Base-by-base conservation (phyloP, 2,329 filamentous ascomycete genomes). In the Bimuria novae-zelandiae region DNA sequence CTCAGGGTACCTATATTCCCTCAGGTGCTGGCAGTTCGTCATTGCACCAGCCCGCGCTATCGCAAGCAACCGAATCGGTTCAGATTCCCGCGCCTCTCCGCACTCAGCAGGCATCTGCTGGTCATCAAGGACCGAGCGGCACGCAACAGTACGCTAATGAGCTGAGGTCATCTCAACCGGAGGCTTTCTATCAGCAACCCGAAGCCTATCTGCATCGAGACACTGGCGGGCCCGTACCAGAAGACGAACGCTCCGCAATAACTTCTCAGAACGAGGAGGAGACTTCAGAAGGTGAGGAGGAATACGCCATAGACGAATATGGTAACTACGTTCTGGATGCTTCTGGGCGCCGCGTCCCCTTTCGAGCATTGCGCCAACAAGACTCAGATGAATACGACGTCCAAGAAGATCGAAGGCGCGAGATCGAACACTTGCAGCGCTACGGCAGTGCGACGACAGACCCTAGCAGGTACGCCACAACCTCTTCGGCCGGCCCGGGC, bases 371-470 rank as follows among this genome's bases (percentile, higher is more conserved):
- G 10, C 70, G 65, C 23, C 65, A 65, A 19, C 67, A 63, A 47
- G 65, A 70, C 32, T 71, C 69, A n/a, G 82, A 84, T 40, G 82
- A 85, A 49, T 83, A 81, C 59, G 82, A 83, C 42, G 79, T 79
- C 14, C 73, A 77, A 42, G 80, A 80, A 30, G 80, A 81, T 55
- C 73, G 77, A 2, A 77, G 75, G 7, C 74, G 76, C 7, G 79
- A 81, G 62, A 70, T 75, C n/a, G 76, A 78, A 56, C 77, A 79
- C 48, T 65, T 77, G 22, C 75, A 76, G 40, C 73, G 72, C 39
- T 81, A 81, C 53, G 77, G 77, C 36, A 67, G 71, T 5, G 59
- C 68, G 32, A 61, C 66, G 17, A 65, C 60, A 30, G 73, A 61
- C 47, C 70, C 56, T 16, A 59, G 62, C 22, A 57, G 60, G 21